Percentiles rank a stretch among this genome's conserved stretches.
phyloP scores from a whole-genome alignment of 225 moss, liverwort and hornwort species.

The Marchantia polymorpha region DNA sequence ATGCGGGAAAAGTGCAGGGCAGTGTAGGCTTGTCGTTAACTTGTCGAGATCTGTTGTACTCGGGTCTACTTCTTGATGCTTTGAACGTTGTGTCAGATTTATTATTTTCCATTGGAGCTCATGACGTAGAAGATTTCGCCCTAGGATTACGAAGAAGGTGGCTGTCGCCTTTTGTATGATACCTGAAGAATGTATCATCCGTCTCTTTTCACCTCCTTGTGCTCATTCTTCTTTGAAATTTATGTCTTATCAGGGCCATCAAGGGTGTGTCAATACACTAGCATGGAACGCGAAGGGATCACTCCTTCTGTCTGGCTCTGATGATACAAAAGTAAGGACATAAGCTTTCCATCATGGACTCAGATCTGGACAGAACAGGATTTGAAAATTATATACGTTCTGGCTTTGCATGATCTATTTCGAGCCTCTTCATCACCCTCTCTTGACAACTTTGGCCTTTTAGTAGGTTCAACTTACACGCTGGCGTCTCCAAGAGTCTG shows the following conservation, averaged over 20 bases:
- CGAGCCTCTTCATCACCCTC: neutral
- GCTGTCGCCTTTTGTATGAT: too few relatives aligned
- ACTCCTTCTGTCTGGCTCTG: constrained; percentile 94
- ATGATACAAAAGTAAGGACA: constrained; percentile 76
- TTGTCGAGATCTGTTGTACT: neutral
- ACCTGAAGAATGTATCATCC: too few relatives aligned
- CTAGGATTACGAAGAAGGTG: too few relatives aligned
- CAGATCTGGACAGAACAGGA: neutral
- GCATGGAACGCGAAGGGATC: constrained; percentile 91
- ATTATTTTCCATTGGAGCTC: too few relatives aligned
- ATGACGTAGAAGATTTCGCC: too few relatives aligned
- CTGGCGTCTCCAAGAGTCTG: neutral
- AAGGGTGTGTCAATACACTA: constrained; percentile 91
- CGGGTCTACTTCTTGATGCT: neutral
- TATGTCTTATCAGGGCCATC: constrained; percentile 63
- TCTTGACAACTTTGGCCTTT: neutral
- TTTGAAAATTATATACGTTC: neutral
- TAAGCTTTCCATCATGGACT: neutral
- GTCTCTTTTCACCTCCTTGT: neutral
- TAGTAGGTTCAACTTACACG: neutral
- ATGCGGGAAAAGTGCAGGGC: neutral
- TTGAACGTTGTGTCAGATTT: too few relatives aligned
- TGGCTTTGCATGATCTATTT: neutral
- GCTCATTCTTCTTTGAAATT: neutral
- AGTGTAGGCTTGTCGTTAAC: neutral